Evolutionary conservation across 352 stramenopile genomes (phyloP), one percentile per base, ranked within the genome.

Genomic region (Pythium rhizo-oryzae): DNA sequence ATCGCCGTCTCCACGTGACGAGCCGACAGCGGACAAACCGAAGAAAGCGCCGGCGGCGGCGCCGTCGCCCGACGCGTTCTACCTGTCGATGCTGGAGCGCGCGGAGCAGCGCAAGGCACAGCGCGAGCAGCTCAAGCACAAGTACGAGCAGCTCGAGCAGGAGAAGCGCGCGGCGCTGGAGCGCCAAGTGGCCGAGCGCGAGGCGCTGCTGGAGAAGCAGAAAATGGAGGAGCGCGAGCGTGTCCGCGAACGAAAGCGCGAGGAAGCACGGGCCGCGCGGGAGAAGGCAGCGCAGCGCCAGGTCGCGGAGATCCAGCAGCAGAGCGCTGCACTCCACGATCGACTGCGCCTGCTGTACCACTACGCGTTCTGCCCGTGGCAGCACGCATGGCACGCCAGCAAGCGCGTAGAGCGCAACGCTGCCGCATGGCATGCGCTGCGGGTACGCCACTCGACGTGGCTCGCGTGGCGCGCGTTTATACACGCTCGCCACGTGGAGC

Each of bases 31-130:
- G 28, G 28, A 33, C 53, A 52, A 61, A 28, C 21, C 51, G 13
- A 41, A 25, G 25, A 39, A 28, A 11, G 39, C 15, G 11, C 56
- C 47, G 13, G 58, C 65, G n/a, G 46, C 65, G 4, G 25, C 21
- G 18, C 41, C 67, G 11, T 62, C 67, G 24, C 67, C 67, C 8
- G 78, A 89, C 57, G 73, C 79, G 35, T 62, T 90, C 6, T 91
- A 85, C 51, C 18, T 68, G 23, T 72, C 78, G 0, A 92, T 91
- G 80, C 72, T 87, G 53, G 76, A 81, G 60, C 80, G 82, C 9
- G 76, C 82, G 11, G 60, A 59, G n/a, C 72, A 89, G 54, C 77
- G 84, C 8, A 91, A 90, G 44, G 54, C 74, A 65, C 80, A 81
- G 28, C 81, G 84, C 21, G 79, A 88, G 35, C 51, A 79, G 33